Evolutionary conservation across 2,329 filamentous ascomycete genomes (phyloP), one percentile per base, ranked within the genome.

Genomic region (Malbranchea cinnamomea): DNA sequence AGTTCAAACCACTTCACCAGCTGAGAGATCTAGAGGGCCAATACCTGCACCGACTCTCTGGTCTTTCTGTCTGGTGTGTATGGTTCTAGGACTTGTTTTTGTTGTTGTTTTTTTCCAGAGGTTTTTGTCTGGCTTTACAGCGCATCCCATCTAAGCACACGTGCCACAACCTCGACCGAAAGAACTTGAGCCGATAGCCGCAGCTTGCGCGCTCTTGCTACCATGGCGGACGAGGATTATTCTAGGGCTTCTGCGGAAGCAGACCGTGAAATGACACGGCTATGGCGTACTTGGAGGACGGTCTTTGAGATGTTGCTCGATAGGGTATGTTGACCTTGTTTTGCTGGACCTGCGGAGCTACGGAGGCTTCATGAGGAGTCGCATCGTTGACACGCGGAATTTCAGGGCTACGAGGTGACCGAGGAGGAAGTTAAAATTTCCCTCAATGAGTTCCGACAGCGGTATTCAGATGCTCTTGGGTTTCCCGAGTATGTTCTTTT

Each of bases 261-360:
- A 32, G 48, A 54, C 35, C 50, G 48, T 41, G 53, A 58, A 42
- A 54, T 56, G 47, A 67, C 71, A 41, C 74, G 80, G 51, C 72
- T 94, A 44, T 98, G 89, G 87, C 80, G 87, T 56, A 83, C 85
- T 46, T 91, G 82, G 73, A 74, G 75, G 57, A 98, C 89, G 6
- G 75, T 84, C 28, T 83, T 92, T 57, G 82, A 98, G 67, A 92
- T 98, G 87, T 78, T 89, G 45, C 67, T 71, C 38, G 89, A 95
- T 56, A 65, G 87, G 54, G 85, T 93, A 71, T 47, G 78, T 26
- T 26, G 21, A 44, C 36, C 26, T 25, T 26, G 31, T 28, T 14
- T 26, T 30, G 33, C 35, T 33, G 20, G 16, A 27, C 16, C 21
- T 30, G 5, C 26, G 16, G 10, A 13, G 19, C 24, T 26, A n/a